Evolutionary conservation across 345 rosid species (phyloP), one percentile per base, ranked within the genome.

Genomic region (Salix arbutifolia): DNA sequence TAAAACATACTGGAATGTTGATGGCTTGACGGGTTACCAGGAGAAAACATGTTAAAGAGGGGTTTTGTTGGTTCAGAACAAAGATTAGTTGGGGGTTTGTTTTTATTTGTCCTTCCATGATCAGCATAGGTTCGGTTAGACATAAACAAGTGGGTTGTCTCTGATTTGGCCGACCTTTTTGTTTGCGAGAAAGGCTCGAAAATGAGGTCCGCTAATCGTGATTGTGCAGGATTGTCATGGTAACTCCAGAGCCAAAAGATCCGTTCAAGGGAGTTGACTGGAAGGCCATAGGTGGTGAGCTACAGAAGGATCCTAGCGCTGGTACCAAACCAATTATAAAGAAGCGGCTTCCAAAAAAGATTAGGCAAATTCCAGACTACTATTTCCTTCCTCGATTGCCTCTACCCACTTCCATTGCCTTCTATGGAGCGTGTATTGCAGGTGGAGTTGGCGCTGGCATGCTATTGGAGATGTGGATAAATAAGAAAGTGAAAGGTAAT

Each of bases 361-460:
- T 93, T 77, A 90, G 96, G 76, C 91, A 90, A 64, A 93, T 91
- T 75, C 97, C 97, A 67, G 99, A 92, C 17, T 91, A 83, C 77
- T 96, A 96, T 82, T 96, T 93, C 81, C 91, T 96, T 69, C 99
- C 99, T 44, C 86, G 93, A 8, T 83, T 77, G 78, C 87, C 97
- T 18, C 78, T 84, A 71, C 84, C 95, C 58, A 69, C 42, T 11
- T 85, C 92, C 77, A 70, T 94, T 71, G 93, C 91, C 74, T 89
- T 89, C 77, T 93, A 84, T 56, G 97, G 99, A 42, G 88, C 96
- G 1, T 93, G 90, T 79, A 88, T 93, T 72, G 91, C 92, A 3
- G 94, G 91, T 76, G 98, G 97, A 61, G 78, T 94, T 69, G 96
- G 97, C 73, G 95, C 97, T 52, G 97, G 97, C 61, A 94, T 94